Evolutionary conservation across 257 asterid species (phyloP).

Genomic region (Forsythia viridissima): DNA sequence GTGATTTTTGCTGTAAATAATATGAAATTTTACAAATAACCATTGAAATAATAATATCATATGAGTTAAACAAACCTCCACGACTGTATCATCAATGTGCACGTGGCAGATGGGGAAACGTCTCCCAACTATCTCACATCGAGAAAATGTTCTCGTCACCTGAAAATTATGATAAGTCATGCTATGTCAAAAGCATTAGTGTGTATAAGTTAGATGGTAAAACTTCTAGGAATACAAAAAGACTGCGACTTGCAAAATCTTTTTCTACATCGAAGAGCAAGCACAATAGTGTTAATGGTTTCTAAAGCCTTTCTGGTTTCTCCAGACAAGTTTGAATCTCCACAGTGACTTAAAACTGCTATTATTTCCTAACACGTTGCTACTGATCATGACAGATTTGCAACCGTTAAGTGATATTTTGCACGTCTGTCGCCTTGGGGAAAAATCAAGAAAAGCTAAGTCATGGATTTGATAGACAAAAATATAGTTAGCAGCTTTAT

Average conservation of each 20-base stretch:
- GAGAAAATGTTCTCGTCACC: slow-evolving; percentile 73
- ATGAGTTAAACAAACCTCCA: slow-evolving; percentile 61
- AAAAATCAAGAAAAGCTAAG: neutral
- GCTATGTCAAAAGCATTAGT: neutral
- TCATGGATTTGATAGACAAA: neutral
- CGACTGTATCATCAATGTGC: slow-evolving; percentile 62
- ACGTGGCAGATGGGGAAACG: slow-evolving; percentile 94
- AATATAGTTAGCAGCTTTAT: slow-evolving; percentile 1
- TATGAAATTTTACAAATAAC: neutral
- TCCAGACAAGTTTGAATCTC: neutral
- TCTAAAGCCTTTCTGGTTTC: neutral
- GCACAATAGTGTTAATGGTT: neutral
- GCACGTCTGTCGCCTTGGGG: neutral
- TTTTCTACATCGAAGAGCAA: neutral
- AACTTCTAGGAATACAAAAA: slow-evolving; percentile 3
- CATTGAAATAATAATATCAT: slow-evolving; percentile 8
- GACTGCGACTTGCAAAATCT: neutral
- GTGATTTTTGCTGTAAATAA: neutral
- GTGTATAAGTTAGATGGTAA: neutral
- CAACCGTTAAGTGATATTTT: neutral
- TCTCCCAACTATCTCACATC: slow-evolving; percentile 70
- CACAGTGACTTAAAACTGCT: neutral
- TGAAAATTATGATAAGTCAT: slow-evolving; percentile 33
- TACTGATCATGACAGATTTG: neutral
- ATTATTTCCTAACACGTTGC: slow-evolving; percentile 1